Evolutionary conservation across 2,329 filamentous ascomycete species (phyloP).

Genomic region (Ceratocystiopsis brevicomis): DNA sequence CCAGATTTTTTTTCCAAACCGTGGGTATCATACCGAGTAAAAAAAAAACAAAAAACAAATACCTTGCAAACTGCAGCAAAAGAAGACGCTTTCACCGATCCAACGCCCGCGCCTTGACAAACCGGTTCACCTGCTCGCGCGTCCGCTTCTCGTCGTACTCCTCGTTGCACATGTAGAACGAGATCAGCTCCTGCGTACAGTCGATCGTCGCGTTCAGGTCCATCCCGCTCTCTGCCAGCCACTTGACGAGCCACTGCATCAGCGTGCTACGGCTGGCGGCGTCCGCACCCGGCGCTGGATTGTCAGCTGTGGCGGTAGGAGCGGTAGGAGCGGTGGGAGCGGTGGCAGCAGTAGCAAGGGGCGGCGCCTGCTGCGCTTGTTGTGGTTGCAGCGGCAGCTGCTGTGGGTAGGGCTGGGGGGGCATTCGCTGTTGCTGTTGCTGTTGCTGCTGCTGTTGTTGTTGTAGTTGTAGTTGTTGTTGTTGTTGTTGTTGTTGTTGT

Average conservation of each 20-base stretch:
- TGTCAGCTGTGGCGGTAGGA: neutral
- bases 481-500: no score
- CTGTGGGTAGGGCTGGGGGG: neutral
- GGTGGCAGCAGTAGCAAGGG: neutral
- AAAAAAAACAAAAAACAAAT: neutral
- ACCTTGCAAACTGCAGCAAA: no score
- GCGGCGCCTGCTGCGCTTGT: neutral
- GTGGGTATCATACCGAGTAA: neutral
- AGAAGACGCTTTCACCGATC: constrained; percentile 29
- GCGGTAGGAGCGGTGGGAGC: neutral
- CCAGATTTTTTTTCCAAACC: neutral
- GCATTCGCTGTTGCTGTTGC: neutral
- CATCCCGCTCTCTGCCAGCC: constrained; percentile 71
- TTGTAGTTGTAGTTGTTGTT: no score
- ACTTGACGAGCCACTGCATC: constrained; percentile 48
- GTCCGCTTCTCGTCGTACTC: constrained; percentile 42
- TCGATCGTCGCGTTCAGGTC: constrained; percentile 75
- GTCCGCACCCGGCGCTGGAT: neutral
- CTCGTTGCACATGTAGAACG: constrained; percentile 57
- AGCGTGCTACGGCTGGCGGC: constrained; percentile 21
- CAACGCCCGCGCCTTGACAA: constrained; percentile 37
- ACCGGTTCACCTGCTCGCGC: constrained; percentile 37
- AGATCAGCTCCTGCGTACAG: constrained; percentile 79
- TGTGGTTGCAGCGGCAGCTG: neutral
- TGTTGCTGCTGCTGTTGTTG: neutral